Conservation (phyloP, 2,329 filamentous ascomycete species). For the Trichoderma cornu-damae region DNA sequence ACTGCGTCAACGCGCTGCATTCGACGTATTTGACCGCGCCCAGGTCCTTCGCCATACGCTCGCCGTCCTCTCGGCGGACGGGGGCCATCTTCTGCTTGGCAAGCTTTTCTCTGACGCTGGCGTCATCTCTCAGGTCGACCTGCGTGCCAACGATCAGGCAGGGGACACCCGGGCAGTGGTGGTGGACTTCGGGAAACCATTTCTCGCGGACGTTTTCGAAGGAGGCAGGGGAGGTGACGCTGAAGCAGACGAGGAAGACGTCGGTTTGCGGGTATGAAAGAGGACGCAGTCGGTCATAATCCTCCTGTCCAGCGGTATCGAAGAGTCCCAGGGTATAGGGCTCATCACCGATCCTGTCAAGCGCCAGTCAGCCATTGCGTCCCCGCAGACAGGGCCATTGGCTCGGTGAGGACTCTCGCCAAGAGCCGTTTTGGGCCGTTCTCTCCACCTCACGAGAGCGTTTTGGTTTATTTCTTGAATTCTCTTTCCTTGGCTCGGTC, state of each 20-base stretch:
- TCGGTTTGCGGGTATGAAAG: constrained; percentile 98
- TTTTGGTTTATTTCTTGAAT: neutral
- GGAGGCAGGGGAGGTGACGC: constrained; percentile 91
- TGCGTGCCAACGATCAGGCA: constrained; percentile 98
- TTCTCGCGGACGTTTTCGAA: constrained; percentile 99
- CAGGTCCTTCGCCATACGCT: constrained; percentile 95
- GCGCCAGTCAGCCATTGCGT: constrained; percentile 11
- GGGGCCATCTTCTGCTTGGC: constrained; percentile 94
- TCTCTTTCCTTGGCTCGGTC: neutral
- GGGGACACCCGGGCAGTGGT: constrained; percentile 95
- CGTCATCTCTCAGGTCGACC: constrained; percentile 89
- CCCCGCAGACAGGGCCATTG: neutral
- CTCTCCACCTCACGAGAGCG: neutral
- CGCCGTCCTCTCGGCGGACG: constrained; percentile 86
- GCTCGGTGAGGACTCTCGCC: neutral
- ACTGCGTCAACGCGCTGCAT: constrained; percentile 96
- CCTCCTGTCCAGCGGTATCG: constrained; percentile 98
- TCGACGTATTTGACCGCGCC: constrained; percentile 98
- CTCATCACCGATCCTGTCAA: constrained; percentile 89
- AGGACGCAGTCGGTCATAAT: constrained; percentile 95
- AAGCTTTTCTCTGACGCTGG: constrained; percentile 82
- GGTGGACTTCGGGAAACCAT: constrained; percentile 98
- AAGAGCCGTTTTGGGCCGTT: neutral
- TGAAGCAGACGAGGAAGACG: constrained; percentile 98
- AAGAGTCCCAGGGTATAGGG: constrained; percentile 96